Base-by-base conservation (phyloP, 306 rosid genomes). In the Alnus rubra region DNA sequence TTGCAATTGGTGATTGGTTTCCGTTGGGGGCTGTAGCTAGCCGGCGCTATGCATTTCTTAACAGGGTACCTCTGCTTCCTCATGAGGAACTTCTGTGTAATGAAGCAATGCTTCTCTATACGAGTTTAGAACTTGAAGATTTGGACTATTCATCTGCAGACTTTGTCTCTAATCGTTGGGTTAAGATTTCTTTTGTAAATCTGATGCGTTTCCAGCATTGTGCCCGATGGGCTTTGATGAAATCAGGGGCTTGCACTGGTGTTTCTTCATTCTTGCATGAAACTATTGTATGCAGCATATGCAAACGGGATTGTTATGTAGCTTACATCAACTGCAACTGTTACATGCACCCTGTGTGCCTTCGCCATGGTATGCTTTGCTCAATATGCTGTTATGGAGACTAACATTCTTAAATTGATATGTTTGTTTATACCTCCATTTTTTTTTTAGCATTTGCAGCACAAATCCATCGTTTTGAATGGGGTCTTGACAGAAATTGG, bases 1-100 rank as follows among this genome's bases (percentile, higher is more conserved):
- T 96, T 81, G 99, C 99, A 28, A 81, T 91, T 79, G 94, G 96
- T 37, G 92, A 90, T 88, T 96, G 99, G 99, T 96, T 96, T 85
- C 97, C 94, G 65, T 72, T 93, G 78, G 98, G 98, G 39, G 98
- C 93, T 82, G 80, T 89, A 82, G 97, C 98, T 51, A 93, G 97
- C 90, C 90, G 84, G 74, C 92, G 96, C 77, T 96, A 96, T 86
- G 91, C 99, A 9, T 76, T 76, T 82, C 98, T 96, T 58, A 89
- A 88, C 84, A 90, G 96, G 91, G 69, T 90, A 81, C 99, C 98
- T 76, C 80, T 96, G 75, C 89, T 96, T 81, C 98, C 98, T 53
- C 96, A 96, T 33, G 99, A 96, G 87, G 99, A 96, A 84, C 91
- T 96, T 74, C 79, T 96, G 63, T 91, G 98, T 85, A 91, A 96